These are phyloP conservation scores for Colletotrichum sp. DNA, from an alignment of 2,329 filamentous ascomycete genomes.

Conservation along the genomic window DNA sequence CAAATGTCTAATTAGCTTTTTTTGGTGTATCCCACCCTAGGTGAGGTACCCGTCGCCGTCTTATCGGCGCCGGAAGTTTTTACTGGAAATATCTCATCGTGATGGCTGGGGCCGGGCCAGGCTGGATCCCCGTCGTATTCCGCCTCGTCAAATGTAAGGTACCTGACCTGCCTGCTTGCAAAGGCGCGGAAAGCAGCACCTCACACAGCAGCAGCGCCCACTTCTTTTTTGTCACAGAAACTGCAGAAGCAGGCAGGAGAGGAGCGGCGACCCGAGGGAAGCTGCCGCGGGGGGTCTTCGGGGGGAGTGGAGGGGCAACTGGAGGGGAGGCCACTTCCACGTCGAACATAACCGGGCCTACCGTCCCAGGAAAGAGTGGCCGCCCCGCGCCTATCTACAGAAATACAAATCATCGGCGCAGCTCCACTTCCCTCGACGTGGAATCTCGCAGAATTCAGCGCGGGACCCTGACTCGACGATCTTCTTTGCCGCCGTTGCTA, in stretches of 20 bases:
- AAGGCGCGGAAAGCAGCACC: not conserved
- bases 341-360: not conserved
- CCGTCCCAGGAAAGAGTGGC: constrained; percentile 4
- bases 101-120: not conserved
- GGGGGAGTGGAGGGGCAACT: too few species aligned
- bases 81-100: not conserved
- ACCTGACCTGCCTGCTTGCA: not conserved
- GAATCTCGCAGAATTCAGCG: constrained; percentile 19
- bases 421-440: constrained; percentile 18
- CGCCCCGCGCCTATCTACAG: constrained; percentile 11
- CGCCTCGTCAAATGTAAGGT: not conserved
- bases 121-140: not conserved
- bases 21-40: not conserved
- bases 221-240: constrained; percentile 9
- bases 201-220: not conserved
- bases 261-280: not conserved
- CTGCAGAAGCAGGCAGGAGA: not conserved
- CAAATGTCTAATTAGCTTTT: not conserved
- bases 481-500: not conserved
- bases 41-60: not conserved
- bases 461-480: constrained; percentile 18
- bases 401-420: constrained; percentile 19
- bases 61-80: not conserved
- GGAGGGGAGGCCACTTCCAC: not conserved
- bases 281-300: not conserved